A percentile compares a stretch with the other conserved stretches of the same genome.
Evolutionary conservation across 2,329 filamentous ascomycete genomes (phyloP).

Genomic region (Nemania abortiva): DNA sequence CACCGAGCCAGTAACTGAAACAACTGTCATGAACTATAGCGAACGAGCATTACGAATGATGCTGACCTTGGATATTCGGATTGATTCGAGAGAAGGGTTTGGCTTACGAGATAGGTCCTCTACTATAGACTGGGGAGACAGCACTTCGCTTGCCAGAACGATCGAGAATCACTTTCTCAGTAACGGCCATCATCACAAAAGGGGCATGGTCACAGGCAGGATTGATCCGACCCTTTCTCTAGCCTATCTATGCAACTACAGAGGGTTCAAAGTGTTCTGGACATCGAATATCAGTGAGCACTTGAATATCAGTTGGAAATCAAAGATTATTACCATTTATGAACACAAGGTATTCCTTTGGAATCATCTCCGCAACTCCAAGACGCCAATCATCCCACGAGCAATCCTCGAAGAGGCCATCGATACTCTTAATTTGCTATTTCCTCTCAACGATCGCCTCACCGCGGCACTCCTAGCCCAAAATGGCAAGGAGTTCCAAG

Average conservation of each 20-base stretch:
- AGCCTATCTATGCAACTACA: constrained; percentile 29
- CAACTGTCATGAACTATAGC: neutral
- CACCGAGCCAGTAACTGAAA: neutral
- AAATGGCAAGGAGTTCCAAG: constrained; percentile 37
- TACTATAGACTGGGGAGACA: constrained; percentile 25
- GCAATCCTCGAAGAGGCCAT: constrained; percentile 40
- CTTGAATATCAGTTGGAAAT: constrained; percentile 40
- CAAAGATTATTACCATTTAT: constrained; percentile 40
- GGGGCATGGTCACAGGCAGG: constrained; percentile 21
- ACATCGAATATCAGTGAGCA: constrained; percentile 42
- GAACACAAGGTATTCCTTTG: constrained; percentile 43
- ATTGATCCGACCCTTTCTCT: constrained; percentile 26
- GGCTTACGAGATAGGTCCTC: constrained; percentile 3
- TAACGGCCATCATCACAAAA: constrained; percentile 1
- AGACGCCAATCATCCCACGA: constrained; percentile 29
- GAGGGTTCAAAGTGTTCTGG: constrained; percentile 40
- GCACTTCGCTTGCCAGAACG: constrained; percentile 7
- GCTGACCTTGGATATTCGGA: constrained; percentile 23
- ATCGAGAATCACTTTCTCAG: constrained; percentile 24
- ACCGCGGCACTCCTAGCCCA: constrained; percentile 34
- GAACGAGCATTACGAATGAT: constrained; percentile 25
- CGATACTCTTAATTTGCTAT: constrained; percentile 44
- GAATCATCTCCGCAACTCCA: constrained; percentile 37
- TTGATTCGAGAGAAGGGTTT: constrained; percentile 3
- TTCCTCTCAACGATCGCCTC: constrained; percentile 36